Base-by-base conservation (phyloP, 1,284 basidiomycete species). In the Phlebopus sp. region DNA sequence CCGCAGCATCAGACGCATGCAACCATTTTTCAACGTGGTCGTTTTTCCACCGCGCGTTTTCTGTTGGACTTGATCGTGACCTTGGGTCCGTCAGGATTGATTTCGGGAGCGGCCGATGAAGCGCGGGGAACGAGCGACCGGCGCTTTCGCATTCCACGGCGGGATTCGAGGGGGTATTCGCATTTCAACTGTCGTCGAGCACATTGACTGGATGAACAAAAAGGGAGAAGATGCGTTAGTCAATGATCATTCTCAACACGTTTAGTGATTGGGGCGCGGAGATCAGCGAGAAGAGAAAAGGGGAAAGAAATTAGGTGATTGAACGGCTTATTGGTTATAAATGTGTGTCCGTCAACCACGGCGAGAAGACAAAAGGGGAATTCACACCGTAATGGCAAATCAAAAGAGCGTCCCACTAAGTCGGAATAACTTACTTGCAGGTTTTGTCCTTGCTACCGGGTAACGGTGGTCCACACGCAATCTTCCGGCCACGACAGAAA, bases 401-500 rank as follows among this genome's bases (percentile, higher is more conserved):
- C 27, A 29, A 25, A 25, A 29, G 27, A 29, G 27, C 27, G 27
- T 9, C 2, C 10, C 8, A 11, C 27, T 29, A 11, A 11, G 8
- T 29, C 27, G 27, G 27, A 29, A 29, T 5, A 3, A 76, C 81
- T 72, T 55, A 82, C 82, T 80, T 79, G 80, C 81, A 83, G 1
- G 78, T 78, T 53, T 72, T 72, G 53, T 80, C 78, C 38, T 69
- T 66, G 52, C 71, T 76, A 10, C 70, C 75, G 3, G 74, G 69
- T 15, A 71, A 53, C 1, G 79, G 77, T 15, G 78, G 75, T 0
- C 80, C 78, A 50, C 81, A 84, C 3, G 81, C 82, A 46, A 84
- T 84, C 66, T 84, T 83, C 37, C 81, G 68, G 4, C 77, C 79
- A 30, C 81, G 70, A 59, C 81, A 83, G 57, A 84, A 84, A 11